phyloP scores from a whole-genome alignment of 768 basidiomycete genomes.

The Holtermannia corniformis region DNA sequence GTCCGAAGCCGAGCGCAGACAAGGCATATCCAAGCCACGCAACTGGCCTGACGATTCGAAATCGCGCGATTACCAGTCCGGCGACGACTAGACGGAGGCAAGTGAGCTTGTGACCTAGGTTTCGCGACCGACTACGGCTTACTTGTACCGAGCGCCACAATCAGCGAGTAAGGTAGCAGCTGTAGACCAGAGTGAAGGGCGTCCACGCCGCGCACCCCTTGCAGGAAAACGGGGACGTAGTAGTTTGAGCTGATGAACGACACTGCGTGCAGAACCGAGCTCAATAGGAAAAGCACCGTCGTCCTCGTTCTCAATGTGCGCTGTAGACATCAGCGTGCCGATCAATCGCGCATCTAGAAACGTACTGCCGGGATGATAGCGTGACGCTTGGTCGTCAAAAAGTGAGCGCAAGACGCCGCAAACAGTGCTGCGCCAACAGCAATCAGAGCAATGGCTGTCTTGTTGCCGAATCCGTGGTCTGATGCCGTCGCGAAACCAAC shows the following conservation, averaged over 20 bases:
- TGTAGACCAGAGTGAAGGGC: slow-evolving; percentile 19
- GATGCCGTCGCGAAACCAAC: slow-evolving; percentile 40
- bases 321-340: not conserved
- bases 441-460: slow-evolving; percentile 37
- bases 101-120: not conserved
- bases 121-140: not conserved
- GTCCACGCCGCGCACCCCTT: slow-evolving; percentile 26
- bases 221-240: slow-evolving; percentile 31
- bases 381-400: slow-evolving; percentile 38
- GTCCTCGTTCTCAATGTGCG: slow-evolving; percentile 33
- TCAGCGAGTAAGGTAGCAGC: slow-evolving; percentile 25
- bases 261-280: slow-evolving; percentile 24
- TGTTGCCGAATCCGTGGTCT: slow-evolving; percentile 32
- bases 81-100: slow-evolving; percentile 14
- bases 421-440: slow-evolving; percentile 26
- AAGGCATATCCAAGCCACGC: slow-evolving; percentile 31
- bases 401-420: slow-evolving; percentile 18
- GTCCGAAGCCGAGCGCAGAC: slow-evolving; percentile 18
- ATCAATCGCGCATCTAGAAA: not conserved
- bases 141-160: slow-evolving; percentile 8
- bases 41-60: slow-evolving; percentile 28
- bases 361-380: slow-evolving; percentile 40
- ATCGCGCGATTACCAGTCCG: slow-evolving; percentile 24
- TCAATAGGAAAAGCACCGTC: slow-evolving; percentile 30
- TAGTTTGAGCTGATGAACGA: slow-evolving; percentile 23